These are phyloP conservation scores for Alternaria burnsii DNA, from an alignment of 2,329 filamentous ascomycete genomes.

Conservation along the genomic window DNA sequence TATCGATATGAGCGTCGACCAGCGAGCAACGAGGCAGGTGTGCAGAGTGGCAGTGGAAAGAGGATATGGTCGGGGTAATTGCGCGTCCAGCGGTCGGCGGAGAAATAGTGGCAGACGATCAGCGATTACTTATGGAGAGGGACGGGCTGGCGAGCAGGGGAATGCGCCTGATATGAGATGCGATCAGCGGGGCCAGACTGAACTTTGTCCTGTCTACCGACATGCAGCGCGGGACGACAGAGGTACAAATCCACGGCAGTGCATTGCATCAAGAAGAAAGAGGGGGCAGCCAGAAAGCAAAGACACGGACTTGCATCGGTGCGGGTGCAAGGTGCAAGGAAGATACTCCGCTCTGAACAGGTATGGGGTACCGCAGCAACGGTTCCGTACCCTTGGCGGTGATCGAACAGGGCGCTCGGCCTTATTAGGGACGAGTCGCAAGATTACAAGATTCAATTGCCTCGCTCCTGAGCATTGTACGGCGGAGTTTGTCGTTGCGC, in stretches of 20 bases:
- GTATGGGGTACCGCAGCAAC: slow-evolving; percentile 27
- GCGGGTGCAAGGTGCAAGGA: slow-evolving; percentile 17
- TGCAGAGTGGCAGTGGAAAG: slow-evolving; percentile 1
- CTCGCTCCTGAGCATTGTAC: slow-evolving; percentile 15
- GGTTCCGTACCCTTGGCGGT: slow-evolving; percentile 31
- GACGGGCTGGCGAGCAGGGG: slow-evolving; percentile 37
- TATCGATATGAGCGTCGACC: slow-evolving; percentile 17
- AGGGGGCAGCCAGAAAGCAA: slow-evolving; percentile 24
- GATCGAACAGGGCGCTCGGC: slow-evolving; percentile 25
- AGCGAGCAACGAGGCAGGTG: slow-evolving; percentile 20
- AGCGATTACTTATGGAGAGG: slow-evolving; percentile 36
- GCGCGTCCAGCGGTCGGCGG: slow-evolving; percentile 6
- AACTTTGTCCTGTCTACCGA: slow-evolving; percentile 27
- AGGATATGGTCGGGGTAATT: background rate
- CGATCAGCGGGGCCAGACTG: slow-evolving; percentile 38
- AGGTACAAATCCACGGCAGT: slow-evolving; percentile 35
- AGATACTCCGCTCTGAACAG: slow-evolving; percentile 1
- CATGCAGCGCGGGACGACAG: slow-evolving; percentile 36
- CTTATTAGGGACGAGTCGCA: slow-evolving; percentile 13
- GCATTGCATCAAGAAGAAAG: slow-evolving; percentile 36
- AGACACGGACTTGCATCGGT: slow-evolving; percentile 27
- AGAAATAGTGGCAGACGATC: slow-evolving; percentile 17
- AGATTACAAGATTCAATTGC: slow-evolving; percentile 18
- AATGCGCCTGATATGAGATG: slow-evolving; percentile 29
- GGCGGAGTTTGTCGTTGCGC: slow-evolving; percentile 8